phyloP scores from a whole-genome alignment of 2,329 filamentous ascomycete species.

The Pseudomassariella vexata region DNA sequence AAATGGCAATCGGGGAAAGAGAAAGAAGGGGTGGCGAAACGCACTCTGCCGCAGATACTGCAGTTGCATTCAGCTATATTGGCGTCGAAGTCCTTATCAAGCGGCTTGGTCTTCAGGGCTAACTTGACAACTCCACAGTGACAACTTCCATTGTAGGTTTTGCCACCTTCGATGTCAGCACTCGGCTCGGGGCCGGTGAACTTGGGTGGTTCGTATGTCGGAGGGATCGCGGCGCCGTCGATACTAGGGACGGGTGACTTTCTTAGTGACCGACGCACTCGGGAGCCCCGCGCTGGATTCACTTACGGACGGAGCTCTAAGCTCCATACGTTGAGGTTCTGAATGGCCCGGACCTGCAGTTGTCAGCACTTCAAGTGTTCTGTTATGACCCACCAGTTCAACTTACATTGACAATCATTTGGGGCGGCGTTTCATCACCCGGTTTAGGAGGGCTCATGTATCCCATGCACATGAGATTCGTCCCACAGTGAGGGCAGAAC shows the following conservation, averaged over 20 bases:
- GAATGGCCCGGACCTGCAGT: constrained; percentile 35
- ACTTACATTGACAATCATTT: constrained; percentile 37
- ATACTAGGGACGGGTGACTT: constrained; percentile 20
- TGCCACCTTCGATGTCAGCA: constrained; percentile 28
- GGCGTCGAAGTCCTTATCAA: constrained; percentile 29
- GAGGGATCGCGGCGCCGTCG: constrained; percentile 28
- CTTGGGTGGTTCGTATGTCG: constrained; percentile 26
- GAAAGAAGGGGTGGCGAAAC: not conserved
- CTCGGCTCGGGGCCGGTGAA: constrained; percentile 36
- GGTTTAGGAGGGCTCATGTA: constrained; percentile 15
- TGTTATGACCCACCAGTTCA: not conserved
- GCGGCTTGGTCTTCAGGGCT: constrained; percentile 33
- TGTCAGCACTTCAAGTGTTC: constrained; percentile 5
- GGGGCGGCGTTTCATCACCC: constrained; percentile 19
- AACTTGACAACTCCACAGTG: constrained; percentile 45
- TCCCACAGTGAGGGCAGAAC: constrained; percentile 49
- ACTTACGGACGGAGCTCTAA: constrained; percentile 31
- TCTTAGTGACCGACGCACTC: no score
- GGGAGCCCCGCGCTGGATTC: no score
- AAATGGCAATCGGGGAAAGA: not conserved
- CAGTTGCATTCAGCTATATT: constrained; percentile 40
- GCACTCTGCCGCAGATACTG: constrained; percentile 40
- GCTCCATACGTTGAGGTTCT: constrained; percentile 35
- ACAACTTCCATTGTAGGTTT: constrained; percentile 43
- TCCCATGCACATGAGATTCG: constrained; percentile 28